These are phyloP conservation scores for Phialophora verrucosa DNA, from an alignment of 2,329 filamentous ascomycete species.

Conservation along the genomic window DNA sequence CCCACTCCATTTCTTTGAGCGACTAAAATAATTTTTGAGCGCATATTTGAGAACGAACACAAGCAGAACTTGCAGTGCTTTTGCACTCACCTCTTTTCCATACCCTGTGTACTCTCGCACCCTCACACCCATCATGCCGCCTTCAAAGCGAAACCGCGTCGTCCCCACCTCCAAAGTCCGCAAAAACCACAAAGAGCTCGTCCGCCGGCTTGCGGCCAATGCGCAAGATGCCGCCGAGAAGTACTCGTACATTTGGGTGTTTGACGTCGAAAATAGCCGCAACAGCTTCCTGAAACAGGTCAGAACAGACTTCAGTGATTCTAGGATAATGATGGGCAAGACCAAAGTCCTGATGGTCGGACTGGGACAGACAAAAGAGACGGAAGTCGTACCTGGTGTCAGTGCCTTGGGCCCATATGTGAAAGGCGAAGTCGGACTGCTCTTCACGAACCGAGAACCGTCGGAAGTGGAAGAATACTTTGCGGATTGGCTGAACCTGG, in stretches of 20 bases:
- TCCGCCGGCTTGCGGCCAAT: slow-evolving; percentile 84
- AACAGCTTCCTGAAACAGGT: slow-evolving; percentile 70
- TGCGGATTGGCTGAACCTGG: slow-evolving; percentile 71
- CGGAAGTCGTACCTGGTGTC: slow-evolving; percentile 80
- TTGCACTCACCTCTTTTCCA: not conserved
- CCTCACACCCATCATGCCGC: slow-evolving; percentile 70
- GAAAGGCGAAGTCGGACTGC: slow-evolving; percentile 80
- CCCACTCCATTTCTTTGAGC: too few species aligned
- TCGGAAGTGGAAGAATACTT: slow-evolving; percentile 75
- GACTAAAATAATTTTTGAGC: slow-evolving; percentile 1
- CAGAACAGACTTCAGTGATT: slow-evolving; percentile 44
- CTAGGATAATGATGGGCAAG: slow-evolving; percentile 92
- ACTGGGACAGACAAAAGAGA: slow-evolving; percentile 76
- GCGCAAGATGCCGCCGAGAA: slow-evolving; percentile 83
- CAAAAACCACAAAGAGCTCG: slow-evolving; percentile 87
- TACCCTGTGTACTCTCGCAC: not conserved
- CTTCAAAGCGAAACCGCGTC: slow-evolving; percentile 90
- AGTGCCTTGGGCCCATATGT: slow-evolving; percentile 72
- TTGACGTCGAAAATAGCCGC: slow-evolving; percentile 95
- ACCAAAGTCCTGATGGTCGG: slow-evolving; percentile 99
- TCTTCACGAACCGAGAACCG: slow-evolving; percentile 82
- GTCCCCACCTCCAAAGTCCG: slow-evolving; percentile 88
- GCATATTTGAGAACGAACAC: not conserved
- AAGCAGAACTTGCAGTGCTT: not conserved
- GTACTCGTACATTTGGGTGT: slow-evolving; percentile 92